phyloP scores from a whole-genome alignment of 2,329 filamentous ascomycete genomes.

The Neonectria hederae region DNA sequence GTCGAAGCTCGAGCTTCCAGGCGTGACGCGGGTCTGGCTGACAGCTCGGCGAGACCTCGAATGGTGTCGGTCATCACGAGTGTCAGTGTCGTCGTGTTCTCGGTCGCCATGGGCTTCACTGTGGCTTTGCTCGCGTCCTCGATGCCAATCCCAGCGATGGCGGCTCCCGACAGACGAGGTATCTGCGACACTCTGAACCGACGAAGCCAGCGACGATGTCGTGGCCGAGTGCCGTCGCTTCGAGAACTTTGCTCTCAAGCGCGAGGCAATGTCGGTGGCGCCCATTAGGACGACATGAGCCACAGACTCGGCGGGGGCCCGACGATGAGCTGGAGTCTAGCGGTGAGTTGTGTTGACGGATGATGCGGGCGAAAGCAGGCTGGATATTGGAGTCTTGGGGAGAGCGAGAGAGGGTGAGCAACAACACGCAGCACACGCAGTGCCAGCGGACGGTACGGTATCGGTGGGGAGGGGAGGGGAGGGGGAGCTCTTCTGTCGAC shows the following conservation, averaged over 20 bases:
- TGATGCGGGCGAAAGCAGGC: background rate
- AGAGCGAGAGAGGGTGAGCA: background rate
- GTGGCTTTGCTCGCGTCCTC: constrained; percentile 6
- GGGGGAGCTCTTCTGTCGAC: background rate
- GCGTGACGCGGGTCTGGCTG: constrained; percentile 36
- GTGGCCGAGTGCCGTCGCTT: constrained; percentile 53
- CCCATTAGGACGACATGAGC: constrained; percentile 50
- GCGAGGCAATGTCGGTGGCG: constrained; percentile 54
- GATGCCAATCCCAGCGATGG: constrained; percentile 38
- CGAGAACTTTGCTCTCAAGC: constrained; percentile 58
- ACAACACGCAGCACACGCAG: background rate
- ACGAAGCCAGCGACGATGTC: constrained; percentile 50
- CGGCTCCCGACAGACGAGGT: constrained; percentile 38
- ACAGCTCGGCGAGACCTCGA: constrained; percentile 30
- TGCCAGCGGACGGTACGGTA: background rate
- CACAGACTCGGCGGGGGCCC: constrained; percentile 25
- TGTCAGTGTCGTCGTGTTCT: constrained; percentile 27
- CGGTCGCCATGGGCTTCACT: constrained; percentile 17
- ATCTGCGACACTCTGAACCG: constrained; percentile 40
- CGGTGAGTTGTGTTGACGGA: background rate
- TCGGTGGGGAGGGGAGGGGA: background rate
- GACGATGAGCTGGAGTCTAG: constrained; percentile 1
- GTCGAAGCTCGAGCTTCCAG: constrained; percentile 21
- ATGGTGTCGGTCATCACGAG: constrained; percentile 21
- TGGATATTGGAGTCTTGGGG: background rate